Evolutionary conservation across 805 yeast species (phyloP), one percentile per base, ranked within the genome.

Genomic region (Yamadazyma ubonensis): DNA sequence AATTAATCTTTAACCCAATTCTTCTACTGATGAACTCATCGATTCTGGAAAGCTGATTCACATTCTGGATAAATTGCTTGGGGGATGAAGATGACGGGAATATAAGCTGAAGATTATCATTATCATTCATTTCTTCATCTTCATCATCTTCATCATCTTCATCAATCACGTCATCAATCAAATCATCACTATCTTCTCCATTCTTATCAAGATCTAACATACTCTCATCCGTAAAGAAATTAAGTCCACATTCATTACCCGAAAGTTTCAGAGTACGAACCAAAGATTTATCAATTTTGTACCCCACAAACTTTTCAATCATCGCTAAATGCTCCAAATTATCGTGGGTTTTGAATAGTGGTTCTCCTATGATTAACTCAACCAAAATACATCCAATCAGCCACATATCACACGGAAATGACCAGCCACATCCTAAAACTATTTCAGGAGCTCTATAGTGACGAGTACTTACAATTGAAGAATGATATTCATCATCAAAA

Each of bases 391-490:
- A 91, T 1, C 96, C 99, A 31, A 93, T 73, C 1, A 96, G 86
- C 99, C 99, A 93, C 67, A 91, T 70, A 59, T 93, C 99, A 60
- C 98, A 91, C 1, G 97, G 95, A 52, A 76, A 89, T 6, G 96
- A 85, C 98, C 99, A 93, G 14, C 97, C 96, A n/a, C 78, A 73
- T 1, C 96, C 96, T 21, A 93, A 65, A 1, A 91, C 88, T 47
- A 93, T 89, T 59, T 93, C 99, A 0, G 99, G 99, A 0, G 99
- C 99, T 39, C 99, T 70, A 61, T 93, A 93, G 61, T 93, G 99
- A 36, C 99, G 73, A 1, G 99, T 93, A 6, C 96, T 86, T 8
- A 93, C 96, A 11, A 93, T 81, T 15, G 85, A 79, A 3, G 95
- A 81, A 68, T 93, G 99, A 58, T 86, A 89, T 64, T 93, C 98